Percentiles rank a stretch among this genome's conserved stretches.
Evolutionary conservation across 805 yeast genomes (phyloP).

Genomic region (Zygoascus tannicola): DNA sequence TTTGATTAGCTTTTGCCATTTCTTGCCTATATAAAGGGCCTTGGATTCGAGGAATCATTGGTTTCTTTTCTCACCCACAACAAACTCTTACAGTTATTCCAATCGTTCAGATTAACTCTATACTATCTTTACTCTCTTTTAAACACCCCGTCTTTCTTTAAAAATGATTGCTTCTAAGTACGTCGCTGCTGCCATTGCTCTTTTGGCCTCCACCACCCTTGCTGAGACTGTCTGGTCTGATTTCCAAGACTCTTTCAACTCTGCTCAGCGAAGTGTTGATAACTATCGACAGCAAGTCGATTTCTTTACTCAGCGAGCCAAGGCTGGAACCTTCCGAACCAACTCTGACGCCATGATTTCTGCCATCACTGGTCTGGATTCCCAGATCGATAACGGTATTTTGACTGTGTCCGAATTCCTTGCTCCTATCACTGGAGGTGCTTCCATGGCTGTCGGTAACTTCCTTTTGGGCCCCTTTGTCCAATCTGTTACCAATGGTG

Average conservation of each 20-base stretch:
- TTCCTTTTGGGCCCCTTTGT: constrained; percentile 24
- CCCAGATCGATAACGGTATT: constrained; percentile 26
- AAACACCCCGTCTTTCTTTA: background rate
- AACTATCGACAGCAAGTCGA: background rate
- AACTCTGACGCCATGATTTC: constrained; percentile 11
- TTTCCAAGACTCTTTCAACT: background rate
- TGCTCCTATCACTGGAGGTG: constrained; percentile 20
- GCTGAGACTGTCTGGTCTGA: background rate
- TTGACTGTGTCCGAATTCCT: constrained; percentile 13
- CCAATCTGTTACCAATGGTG: constrained; percentile 27
- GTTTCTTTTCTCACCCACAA: background rate
- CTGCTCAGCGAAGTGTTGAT: background rate
- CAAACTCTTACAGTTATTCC: background rate
- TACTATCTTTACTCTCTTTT: background rate
- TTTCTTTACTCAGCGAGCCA: background rate
- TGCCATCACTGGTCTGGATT: constrained; percentile 26
- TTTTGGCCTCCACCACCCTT: background rate
- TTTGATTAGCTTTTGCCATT: background rate
- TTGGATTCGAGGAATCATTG: background rate
- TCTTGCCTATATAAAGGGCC: background rate
- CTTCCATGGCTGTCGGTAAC: constrained; percentile 14
- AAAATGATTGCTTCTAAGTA: background rate
- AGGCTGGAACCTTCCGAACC: constrained; percentile 1
- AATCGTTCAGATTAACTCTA: background rate
- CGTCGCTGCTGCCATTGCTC: constrained; percentile 1